phyloP scores from a whole-genome alignment of 495 filamentous ascomycete genomes.

The Xylaria sp. region DNA sequence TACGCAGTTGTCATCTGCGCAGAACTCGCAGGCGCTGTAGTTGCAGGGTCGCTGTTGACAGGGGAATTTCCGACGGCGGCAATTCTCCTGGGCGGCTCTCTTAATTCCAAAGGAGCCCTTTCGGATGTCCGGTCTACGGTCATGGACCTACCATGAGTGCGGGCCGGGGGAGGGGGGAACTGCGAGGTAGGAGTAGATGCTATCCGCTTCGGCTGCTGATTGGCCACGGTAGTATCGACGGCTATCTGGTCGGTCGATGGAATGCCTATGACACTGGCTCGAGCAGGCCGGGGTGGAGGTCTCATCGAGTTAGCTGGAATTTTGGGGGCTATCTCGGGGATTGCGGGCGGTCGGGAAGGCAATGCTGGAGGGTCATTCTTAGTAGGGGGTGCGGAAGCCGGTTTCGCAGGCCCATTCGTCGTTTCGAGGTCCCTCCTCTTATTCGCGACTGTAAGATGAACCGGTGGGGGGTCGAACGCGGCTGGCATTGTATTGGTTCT shows the following conservation, averaged over 20 bases:
- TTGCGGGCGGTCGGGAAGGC: slow-evolving; percentile 60
- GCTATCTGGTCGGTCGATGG: slow-evolving; percentile 32
- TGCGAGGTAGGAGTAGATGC: slow-evolving; percentile 58
- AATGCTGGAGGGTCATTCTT: slow-evolving; percentile 64
- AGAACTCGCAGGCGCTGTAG: not conserved
- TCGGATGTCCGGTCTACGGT: slow-evolving; percentile 53
- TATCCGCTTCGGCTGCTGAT: slow-evolving; percentile 57
- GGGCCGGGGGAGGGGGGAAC: slow-evolving; percentile 43
- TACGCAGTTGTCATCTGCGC: slow-evolving; percentile 55
- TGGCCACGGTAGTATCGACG: slow-evolving; percentile 38
- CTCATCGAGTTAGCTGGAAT: slow-evolving; percentile 39
- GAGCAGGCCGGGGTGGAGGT: slow-evolving; percentile 56
- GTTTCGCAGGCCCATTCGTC: slow-evolving; percentile 45
- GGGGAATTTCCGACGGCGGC: slow-evolving; percentile 20
- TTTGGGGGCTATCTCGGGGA: slow-evolving; percentile 38
- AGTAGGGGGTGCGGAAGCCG: slow-evolving; percentile 40
- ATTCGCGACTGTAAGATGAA: slow-evolving; percentile 55
- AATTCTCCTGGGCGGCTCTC: slow-evolving; percentile 37
- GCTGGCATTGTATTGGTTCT: slow-evolving; percentile 40
- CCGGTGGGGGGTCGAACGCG: slow-evolving; percentile 56
- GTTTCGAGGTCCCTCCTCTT: slow-evolving; percentile 47
- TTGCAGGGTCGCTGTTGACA: slow-evolving; percentile 1
- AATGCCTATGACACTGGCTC: slow-evolving; percentile 48
- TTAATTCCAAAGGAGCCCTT: slow-evolving; percentile 45
- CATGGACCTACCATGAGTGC: slow-evolving; percentile 58